Conservation (phyloP, 139 green algal species). For the Zygnema cylindricum region DNA sequence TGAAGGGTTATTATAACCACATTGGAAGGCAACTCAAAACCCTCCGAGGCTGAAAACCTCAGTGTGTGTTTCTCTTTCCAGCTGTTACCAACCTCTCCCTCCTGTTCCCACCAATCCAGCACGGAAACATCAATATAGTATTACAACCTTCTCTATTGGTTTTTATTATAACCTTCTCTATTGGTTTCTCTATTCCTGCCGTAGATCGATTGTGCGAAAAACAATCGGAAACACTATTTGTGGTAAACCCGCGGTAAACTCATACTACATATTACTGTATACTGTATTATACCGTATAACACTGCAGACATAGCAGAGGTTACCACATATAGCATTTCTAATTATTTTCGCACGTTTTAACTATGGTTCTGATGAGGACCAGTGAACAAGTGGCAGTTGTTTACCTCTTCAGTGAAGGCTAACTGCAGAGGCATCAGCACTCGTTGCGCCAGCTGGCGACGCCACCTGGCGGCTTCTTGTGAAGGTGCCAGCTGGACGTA, state of each 20-base stretch:
- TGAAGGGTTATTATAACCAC: constrained; percentile 53
- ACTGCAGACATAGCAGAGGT: constrained; percentile 21
- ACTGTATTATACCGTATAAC: neutral
- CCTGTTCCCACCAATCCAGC: too few species aligned
- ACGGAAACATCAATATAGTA: too few species aligned
- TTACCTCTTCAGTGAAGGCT: constrained; percentile 22
- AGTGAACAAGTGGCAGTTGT: neutral
- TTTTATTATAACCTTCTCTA: too few species aligned
- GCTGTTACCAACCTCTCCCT: neutral
- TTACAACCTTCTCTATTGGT: too few species aligned
- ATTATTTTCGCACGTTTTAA: too few species aligned
- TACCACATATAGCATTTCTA: too few species aligned
- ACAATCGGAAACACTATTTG: too few species aligned
- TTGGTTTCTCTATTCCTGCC: too few species aligned
- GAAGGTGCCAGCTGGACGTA: constrained; percentile 11
- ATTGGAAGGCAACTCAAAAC: constrained; percentile 44
- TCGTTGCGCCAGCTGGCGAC: constrained; percentile 12
- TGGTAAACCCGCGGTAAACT: too few species aligned
- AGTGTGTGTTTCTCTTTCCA: neutral
- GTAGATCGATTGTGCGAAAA: too few species aligned
- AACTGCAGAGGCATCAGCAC: constrained; percentile 37
- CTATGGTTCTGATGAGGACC: neutral
- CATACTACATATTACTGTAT: too few species aligned
- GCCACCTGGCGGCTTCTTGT: constrained; percentile 34
- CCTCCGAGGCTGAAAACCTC: neutral